Conservation (phyloP, 2,329 filamentous ascomycete genomes). For the Neonectria ditissima region DNA sequence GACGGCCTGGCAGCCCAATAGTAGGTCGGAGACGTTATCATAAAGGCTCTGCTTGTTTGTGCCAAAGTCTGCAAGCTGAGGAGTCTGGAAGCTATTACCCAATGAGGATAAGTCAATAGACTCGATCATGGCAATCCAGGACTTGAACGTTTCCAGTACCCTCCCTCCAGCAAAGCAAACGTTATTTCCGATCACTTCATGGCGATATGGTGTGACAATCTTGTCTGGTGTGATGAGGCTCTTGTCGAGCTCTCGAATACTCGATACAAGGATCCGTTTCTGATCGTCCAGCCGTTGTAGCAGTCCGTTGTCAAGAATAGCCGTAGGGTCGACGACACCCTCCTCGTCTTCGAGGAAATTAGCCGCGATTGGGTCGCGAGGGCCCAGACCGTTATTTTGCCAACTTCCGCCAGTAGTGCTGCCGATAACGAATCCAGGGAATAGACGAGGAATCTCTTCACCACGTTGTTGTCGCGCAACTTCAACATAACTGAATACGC, state of each 20-base stretch:
- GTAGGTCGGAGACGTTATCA: conserved; percentile 89
- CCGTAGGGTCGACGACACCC: conserved; percentile 75
- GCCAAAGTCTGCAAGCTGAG: conserved; percentile 87
- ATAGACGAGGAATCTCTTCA: conserved; percentile 91
- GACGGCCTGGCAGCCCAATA: conserved; percentile 90
- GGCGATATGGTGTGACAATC: conserved; percentile 81
- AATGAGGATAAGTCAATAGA: conserved; percentile 89
- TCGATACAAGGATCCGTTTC: conserved; percentile 85
- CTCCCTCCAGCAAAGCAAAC: conserved; percentile 83
- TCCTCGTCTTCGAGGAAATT: conserved; percentile 91
- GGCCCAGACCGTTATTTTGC: conserved; percentile 77
- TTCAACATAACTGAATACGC: conserved; percentile 96
- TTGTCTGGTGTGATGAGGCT: conserved; percentile 82
- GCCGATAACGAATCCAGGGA: conserved; percentile 92
- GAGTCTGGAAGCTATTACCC: conserved; percentile 82
- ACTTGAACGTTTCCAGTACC: conserved; percentile 88
- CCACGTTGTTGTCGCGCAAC: conserved; percentile 93
- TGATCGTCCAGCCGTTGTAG: conserved; percentile 88
- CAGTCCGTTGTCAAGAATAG: conserved; percentile 79
- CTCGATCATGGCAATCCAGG: conserved; percentile 90
- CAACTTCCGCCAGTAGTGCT: conserved; percentile 88
- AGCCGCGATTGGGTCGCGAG: conserved; percentile 79
- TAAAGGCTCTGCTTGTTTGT: conserved; percentile 94
- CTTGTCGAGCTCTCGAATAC: conserved; percentile 88
- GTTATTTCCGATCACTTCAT: conserved; percentile 83